Conservation (phyloP, 495 filamentous ascomycete species). For the Neurospora terricola region DNA sequence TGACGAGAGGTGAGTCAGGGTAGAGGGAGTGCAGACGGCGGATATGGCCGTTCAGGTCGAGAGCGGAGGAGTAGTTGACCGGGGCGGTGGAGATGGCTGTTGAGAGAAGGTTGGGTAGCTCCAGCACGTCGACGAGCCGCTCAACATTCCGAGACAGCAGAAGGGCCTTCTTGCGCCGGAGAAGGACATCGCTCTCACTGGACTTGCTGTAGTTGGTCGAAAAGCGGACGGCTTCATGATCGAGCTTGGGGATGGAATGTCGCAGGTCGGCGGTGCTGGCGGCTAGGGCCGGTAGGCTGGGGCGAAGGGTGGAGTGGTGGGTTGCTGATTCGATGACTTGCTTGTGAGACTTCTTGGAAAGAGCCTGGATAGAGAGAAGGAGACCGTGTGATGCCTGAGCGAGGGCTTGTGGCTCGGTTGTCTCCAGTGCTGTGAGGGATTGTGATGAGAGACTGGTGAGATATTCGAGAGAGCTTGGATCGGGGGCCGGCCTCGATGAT, state of each 20-base stretch:
- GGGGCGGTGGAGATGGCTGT: slow-evolving; percentile 39
- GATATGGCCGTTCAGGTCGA: slow-evolving; percentile 92
- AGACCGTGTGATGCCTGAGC: slow-evolving; percentile 70
- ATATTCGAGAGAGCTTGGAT: slow-evolving; percentile 71
- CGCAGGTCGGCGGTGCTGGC: slow-evolving; percentile 55
- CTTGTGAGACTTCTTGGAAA: slow-evolving; percentile 88
- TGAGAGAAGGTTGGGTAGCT: slow-evolving; percentile 80
- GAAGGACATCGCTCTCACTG: slow-evolving; percentile 59
- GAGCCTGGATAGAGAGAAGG: slow-evolving; percentile 75
- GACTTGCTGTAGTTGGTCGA: slow-evolving; percentile 70
- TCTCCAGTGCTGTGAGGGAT: slow-evolving; percentile 59
- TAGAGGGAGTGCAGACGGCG: slow-evolving; percentile 76
- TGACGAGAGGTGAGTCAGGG: slow-evolving; percentile 63
- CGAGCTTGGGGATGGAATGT: slow-evolving; percentile 65
- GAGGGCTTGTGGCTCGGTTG: slow-evolving; percentile 70
- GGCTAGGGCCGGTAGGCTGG: slow-evolving; percentile 57
- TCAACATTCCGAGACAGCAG: slow-evolving; percentile 85
- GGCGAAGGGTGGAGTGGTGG: slow-evolving; percentile 61
- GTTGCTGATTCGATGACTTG: slow-evolving; percentile 71
- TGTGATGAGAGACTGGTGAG: slow-evolving; percentile 72
- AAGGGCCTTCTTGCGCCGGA: slow-evolving; percentile 68
- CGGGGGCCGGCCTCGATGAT: slow-evolving; percentile 24
- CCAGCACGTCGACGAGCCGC: slow-evolving; percentile 79
- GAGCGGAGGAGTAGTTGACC: slow-evolving; percentile 72
- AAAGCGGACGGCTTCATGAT: slow-evolving; percentile 68